Percentiles rank a stretch among this genome's conserved stretches.
phyloP scores from a whole-genome alignment of 768 basidiomycete species.

The Leucosporidium creatinivorum region DNA sequence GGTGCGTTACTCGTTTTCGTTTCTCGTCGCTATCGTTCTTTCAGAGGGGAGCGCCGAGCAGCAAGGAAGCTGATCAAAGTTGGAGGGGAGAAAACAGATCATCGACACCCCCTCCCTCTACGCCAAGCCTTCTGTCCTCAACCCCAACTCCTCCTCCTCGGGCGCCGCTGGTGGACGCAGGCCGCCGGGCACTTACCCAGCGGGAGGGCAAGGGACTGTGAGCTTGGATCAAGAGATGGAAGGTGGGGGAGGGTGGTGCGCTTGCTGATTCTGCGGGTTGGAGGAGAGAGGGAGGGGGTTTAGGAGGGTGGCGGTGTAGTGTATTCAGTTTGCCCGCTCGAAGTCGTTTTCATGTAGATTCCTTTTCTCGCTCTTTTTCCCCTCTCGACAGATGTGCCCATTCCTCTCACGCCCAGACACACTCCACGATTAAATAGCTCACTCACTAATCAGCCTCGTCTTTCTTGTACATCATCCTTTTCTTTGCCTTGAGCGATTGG shows the following conservation, averaged over 20 bases:
- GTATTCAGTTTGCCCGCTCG: too few relatives aligned
- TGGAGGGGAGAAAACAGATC: conserved; percentile 26
- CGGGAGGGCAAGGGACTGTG: conserved; percentile 3
- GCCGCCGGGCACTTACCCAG: conserved; percentile 9
- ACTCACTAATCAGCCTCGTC: too few relatives aligned
- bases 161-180: not conserved
- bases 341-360: too few relatives aligned
- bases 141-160: not conserved
- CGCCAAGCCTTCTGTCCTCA: not conserved
- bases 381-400: too few relatives aligned
- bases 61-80: too few relatives aligned
- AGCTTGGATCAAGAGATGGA: conserved; percentile 26
- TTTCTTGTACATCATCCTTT: too few relatives aligned
- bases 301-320: too few relatives aligned
- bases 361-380: too few relatives aligned
- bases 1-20: conserved; percentile 45
- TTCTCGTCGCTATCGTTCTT: not conserved
- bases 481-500: too few relatives aligned
- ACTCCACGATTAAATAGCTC: too few relatives aligned
- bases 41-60: too few relatives aligned
- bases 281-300: not conserved
- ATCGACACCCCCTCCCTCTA: conserved; percentile 31
- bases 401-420: too few relatives aligned
- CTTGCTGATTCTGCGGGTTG: conserved; percentile 10
- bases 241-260: conserved; percentile 20